Conservation (phyloP, 345 rosid genomes). For the Citrus sinensis region DVS_A1.0 CM039167.1:4696001-4696500, state of each 20-base stretch:
- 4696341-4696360: conserved; percentile 92
- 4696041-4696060: neutral
- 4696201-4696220: conserved; percentile 76
- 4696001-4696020: neutral
- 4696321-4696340: conserved; percentile 98
- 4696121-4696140: neutral
- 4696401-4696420: conserved; percentile 90
- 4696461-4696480: conserved; percentile 92
- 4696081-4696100: neutral
- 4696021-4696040: neutral
- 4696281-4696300: conserved; percentile 77
- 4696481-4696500: conserved; percentile 92
- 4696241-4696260: conserved; percentile 89
- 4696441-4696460: conserved; percentile 85
- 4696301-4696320: conserved; percentile 88
- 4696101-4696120: neutral
- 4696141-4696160: neutral
- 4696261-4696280: conserved; percentile 95
- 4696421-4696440: conserved; percentile 87
- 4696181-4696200: conserved; percentile 78
- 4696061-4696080: neutral
- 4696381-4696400: conserved; percentile 82
- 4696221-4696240: conserved; percentile 80
- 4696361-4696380: conserved; percentile 75
- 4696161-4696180: conserved; percentile 33